Percentiles rank a stretch among this genome's conserved stretches.
Evolutionary conservation across 78 protist genomes (phyloP).

Genomic region (slime mould (Dictyostelium discoideum)): dicty_2.7 NC_007088.5:7495501-7496000

Average conservation of each 20-base stretch:
- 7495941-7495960: slow-evolving; percentile 59
- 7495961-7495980: slow-evolving; percentile 39
- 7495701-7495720: slow-evolving; percentile 36
- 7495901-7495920: slow-evolving; percentile 56
- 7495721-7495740: slow-evolving; percentile 69
- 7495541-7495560: slow-evolving; percentile 46
- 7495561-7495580: slow-evolving; percentile 52
- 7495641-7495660: slow-evolving; percentile 61
- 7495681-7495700: slow-evolving; percentile 46
- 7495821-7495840: no score
- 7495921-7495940: slow-evolving; percentile 53
- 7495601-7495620: slow-evolving; percentile 34
- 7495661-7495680: slow-evolving; percentile 24
- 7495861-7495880: slow-evolving; percentile 22
- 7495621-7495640: slow-evolving; percentile 32
- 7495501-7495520: background rate
- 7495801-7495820: no score
- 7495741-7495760: slow-evolving; percentile 45
- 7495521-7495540: background rate
- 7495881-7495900: slow-evolving; percentile 30
- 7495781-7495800: no score
- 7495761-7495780: slow-evolving; percentile 54
- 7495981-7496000: background rate
- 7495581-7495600: slow-evolving; percentile 43
- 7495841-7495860: no score